Percentiles rank a stretch among this genome's conserved stretches.
Evolutionary conservation across 345 rosid genomes (phyloP).

Genomic region (Anastatica hierochuntica): DNA sequence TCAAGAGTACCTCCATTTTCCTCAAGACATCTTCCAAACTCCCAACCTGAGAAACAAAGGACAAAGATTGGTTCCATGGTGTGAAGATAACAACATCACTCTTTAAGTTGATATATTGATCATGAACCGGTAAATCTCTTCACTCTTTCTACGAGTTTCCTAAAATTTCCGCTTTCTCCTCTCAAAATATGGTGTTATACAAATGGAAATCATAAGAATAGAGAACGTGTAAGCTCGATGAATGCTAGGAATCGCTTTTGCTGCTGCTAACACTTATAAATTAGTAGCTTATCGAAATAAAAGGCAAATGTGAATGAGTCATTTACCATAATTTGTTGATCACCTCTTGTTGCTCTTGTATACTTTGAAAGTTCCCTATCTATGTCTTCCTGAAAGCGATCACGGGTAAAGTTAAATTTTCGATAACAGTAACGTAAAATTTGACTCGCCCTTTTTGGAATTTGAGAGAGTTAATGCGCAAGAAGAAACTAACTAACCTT

Average conservation of each 20-base stretch:
- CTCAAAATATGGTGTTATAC: too few relatives aligned
- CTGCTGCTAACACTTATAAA: too few relatives aligned
- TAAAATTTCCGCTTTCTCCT: too few relatives aligned
- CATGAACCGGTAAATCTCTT: too few relatives aligned
- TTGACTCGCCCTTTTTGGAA: neutral
- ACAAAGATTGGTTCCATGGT: conserved; percentile 9
- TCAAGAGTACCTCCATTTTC: conserved; percentile 87
- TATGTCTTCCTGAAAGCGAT: conserved; percentile 60
- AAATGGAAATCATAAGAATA: too few relatives aligned
- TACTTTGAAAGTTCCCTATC: conserved; percentile 72
- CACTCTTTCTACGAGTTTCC: too few relatives aligned
- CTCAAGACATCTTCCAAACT: conserved; percentile 80
- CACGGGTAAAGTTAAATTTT: neutral
- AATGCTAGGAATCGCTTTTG: too few relatives aligned
- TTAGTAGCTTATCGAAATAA: neutral
- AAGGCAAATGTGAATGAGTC: neutral
- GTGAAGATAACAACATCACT: too few relatives aligned
- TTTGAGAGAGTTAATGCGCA: neutral
- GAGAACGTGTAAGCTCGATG: too few relatives aligned
- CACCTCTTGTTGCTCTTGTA: conserved; percentile 64
- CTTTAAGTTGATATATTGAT: too few relatives aligned
- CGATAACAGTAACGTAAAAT: neutral
- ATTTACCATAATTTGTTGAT: conserved; percentile 86
- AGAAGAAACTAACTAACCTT: conserved; percentile 64
- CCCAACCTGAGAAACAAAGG: conserved; percentile 66